These are phyloP conservation scores for Gomphus bonarii DNA, from an alignment of 1,284 basidiomycete species.

Conservation along the genomic window DNA sequence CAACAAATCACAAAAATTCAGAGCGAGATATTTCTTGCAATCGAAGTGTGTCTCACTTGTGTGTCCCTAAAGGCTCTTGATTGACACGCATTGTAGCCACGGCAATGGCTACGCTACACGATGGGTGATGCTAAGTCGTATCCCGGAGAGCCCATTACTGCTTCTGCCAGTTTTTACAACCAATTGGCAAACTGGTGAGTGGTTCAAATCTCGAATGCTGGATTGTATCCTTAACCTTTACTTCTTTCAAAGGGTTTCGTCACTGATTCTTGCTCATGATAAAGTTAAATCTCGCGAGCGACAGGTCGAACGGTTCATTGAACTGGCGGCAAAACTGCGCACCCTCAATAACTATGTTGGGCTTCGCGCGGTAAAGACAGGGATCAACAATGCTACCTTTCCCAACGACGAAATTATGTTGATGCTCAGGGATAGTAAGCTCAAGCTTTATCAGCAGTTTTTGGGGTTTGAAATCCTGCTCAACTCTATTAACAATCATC, in stretches of 20 bases:
- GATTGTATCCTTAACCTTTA: background rate
- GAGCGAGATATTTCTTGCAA: conserved; percentile 51
- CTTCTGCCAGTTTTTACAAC: conserved; percentile 62
- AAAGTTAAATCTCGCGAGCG: conserved; percentile 50
- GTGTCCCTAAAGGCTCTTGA: conserved; percentile 8
- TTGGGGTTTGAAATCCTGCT: conserved; percentile 70
- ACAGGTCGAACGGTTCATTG: conserved; percentile 70
- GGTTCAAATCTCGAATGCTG: background rate
- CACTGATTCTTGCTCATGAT: conserved; percentile 71
- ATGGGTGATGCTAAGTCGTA: conserved; percentile 55
- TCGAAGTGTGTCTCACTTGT: conserved; percentile 39
- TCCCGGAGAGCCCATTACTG: conserved; percentile 51
- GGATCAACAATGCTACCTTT: conserved; percentile 68
- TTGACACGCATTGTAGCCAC: conserved; percentile 37
- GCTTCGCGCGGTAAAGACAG: conserved; percentile 69
- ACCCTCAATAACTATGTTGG: conserved; percentile 72
- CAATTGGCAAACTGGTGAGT: conserved; percentile 67
- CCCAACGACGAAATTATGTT: conserved; percentile 63
- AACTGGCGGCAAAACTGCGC: conserved; percentile 60
- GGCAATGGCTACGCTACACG: conserved; percentile 71
- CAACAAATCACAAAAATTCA: conserved; percentile 69
- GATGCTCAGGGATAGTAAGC: conserved; percentile 47
- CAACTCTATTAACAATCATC: conserved; percentile 60
- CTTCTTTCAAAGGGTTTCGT: conserved; percentile 47
- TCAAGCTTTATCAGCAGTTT: conserved; percentile 57